phyloP scores from a whole-genome alignment of 2,329 filamentous ascomycete genomes.

The Arachnopeziza araneosa region DNA sequence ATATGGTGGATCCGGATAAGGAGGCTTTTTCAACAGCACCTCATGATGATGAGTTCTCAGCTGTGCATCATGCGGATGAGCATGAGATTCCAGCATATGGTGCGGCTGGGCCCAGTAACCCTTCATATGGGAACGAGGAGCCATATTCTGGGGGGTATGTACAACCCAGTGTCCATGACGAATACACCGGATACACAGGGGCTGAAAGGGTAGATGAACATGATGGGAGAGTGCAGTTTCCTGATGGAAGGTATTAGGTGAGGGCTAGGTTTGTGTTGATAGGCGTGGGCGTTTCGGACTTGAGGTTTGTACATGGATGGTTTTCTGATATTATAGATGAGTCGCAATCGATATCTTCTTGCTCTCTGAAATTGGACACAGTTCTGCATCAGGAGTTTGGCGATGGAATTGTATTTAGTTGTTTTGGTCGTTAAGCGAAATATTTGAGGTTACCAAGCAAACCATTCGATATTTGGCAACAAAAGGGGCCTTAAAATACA shows the following conservation, averaged over 20 bases:
- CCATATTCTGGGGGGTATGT: constrained; percentile 16
- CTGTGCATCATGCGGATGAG: constrained; percentile 44
- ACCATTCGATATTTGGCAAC: too few species aligned
- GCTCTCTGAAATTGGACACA: too few species aligned
- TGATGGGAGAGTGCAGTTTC: neutral
- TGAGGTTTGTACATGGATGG: neutral
- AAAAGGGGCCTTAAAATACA: too few species aligned
- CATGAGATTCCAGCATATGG: constrained; percentile 21
- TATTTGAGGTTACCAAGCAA: too few species aligned
- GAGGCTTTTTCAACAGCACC: constrained; percentile 63
- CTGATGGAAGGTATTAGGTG: neutral
- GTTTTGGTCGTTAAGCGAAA: too few species aligned
- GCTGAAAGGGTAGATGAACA: neutral
- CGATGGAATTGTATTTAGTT: too few species aligned
- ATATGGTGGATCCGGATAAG: constrained; percentile 60
- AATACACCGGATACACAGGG: constrained; percentile 1
- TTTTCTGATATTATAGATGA: neutral
- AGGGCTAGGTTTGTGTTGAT: neutral
- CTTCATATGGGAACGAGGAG: constrained; percentile 13
- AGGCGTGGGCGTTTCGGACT: neutral
- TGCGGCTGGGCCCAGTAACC: constrained; percentile 3
- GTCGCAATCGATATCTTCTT: too few species aligned
- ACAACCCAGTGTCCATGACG: constrained; percentile 34
- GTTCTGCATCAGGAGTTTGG: too few species aligned
- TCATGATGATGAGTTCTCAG: constrained; percentile 62